A percentile compares a stretch with the other conserved stretches of the same genome.
These are phyloP conservation scores for Salix udensis DNA, from an alignment of 345 rosid genomes.

Conservation along the genomic window DNA sequence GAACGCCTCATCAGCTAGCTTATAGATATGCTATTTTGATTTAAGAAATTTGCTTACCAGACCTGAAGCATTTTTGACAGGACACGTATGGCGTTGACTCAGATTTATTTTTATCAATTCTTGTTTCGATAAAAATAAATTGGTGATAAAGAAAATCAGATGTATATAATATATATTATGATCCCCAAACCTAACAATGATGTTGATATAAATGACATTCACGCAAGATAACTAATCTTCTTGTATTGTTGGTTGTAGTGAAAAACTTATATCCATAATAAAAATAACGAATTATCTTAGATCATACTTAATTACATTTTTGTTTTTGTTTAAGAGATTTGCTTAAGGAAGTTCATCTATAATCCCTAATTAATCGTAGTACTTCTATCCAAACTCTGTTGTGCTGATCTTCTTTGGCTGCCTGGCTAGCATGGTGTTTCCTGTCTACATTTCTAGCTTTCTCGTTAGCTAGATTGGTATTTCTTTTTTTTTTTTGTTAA, in stretches of 20 bases:
- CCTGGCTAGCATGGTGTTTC: not conserved
- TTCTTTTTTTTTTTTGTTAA: too few species aligned
- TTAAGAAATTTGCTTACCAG: conserved; percentile 2
- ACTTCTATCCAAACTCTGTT: not conserved
- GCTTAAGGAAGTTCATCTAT: too few species aligned
- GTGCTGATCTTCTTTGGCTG: not conserved
- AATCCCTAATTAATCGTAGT: not conserved
- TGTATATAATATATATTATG: not conserved
- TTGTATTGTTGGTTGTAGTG: not conserved
- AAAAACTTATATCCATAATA: not conserved
- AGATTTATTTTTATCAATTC: not conserved
- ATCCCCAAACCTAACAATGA: not conserved
- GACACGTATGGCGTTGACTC: conserved; percentile 14
- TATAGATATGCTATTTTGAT: not conserved
- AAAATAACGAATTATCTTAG: not conserved
- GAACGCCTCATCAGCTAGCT: not conserved
- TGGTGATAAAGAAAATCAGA: not conserved
- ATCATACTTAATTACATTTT: not conserved
- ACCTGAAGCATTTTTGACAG: not conserved
- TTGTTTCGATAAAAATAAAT: not conserved
- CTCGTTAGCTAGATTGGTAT: too few species aligned
- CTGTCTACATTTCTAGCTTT: too few species aligned
- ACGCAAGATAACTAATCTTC: not conserved
- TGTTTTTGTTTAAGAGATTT: not conserved
- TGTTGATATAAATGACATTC: not conserved